Evolutionary conservation across 2,329 filamentous ascomycete species (phyloP), one percentile per base, ranked within the genome.

Genomic region (Alternaria rosae): DNA sequence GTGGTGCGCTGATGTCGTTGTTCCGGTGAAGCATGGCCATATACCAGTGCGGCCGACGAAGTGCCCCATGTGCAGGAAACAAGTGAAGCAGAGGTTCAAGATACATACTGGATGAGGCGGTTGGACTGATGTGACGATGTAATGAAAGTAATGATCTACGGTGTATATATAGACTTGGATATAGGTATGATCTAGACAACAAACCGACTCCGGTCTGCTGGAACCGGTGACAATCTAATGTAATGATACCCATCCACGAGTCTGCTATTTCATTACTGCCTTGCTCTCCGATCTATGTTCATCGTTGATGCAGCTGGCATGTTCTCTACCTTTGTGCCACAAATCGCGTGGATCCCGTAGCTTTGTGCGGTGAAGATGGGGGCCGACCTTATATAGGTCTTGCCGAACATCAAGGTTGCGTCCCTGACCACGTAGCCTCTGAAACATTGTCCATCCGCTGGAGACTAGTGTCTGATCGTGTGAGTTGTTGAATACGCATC

Each of bases 1-100:
- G 41, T 87, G 84, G 84, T 87, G 85, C 65, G 84, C 83, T 4
- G 83, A 85, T 52, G 80, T 84, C 52, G 80, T 83, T 45, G 79
- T 84, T 32, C 84, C 84, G 3, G 76, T 80, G 1, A 78, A 78
- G 69, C 73, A 79, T 58, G 69, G 76, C 26, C 81, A 83, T 68
- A 70, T 81, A 30, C 82, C 82, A 17, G 53, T 68, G n/a, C 71
- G 77, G 15, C 66, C 64, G 13, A 77, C 76, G 5, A 79, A 78
- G 43, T 85, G 83, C 70, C 82, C 83, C 3, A 80, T 83, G 59
- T 85, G 83, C 64, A 71, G 83, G 62, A 82, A 82, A 72, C 68
- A 69, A 43, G 79, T 84, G 12, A 82, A 80, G 69, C 81, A 83
- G 69, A 79, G 83, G 68, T 77, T 82, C 35, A 78, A 69, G 67